These are phyloP conservation scores for Arthrobotrys musiformis DNA, from an alignment of 2,329 filamentous ascomycete species.

Conservation along the genomic window DNA sequence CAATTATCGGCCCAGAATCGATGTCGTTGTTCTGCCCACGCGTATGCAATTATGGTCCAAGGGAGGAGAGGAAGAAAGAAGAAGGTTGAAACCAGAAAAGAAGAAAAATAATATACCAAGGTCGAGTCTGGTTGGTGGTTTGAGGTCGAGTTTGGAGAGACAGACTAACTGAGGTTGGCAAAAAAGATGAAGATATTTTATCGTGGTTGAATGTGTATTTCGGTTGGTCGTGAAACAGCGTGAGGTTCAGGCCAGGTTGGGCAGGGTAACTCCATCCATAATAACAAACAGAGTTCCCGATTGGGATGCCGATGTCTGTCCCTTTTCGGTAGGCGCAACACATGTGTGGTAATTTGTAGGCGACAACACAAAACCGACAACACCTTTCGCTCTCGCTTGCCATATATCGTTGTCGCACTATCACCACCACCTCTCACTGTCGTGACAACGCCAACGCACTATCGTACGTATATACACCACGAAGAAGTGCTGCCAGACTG, in stretches of 20 bases:
- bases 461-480: no score
- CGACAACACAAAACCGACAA: background rate
- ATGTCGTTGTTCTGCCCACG: background rate
- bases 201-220: background rate
- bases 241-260: background rate
- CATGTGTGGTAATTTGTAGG: background rate
- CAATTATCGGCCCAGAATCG: background rate
- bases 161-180: background rate
- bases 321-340: slow-evolving; percentile 1
- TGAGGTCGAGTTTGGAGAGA: background rate
- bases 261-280: slow-evolving; percentile 9
- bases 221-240: background rate
- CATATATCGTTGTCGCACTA: background rate
- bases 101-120: background rate
- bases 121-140: background rate
- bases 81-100: slow-evolving; percentile 5
- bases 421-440: background rate
- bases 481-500: no score
- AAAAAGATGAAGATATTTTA: background rate
- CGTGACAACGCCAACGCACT: no score
- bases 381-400: background rate
- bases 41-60: no score
- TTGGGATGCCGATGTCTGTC: background rate
- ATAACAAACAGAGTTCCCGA: slow-evolving; percentile 20
- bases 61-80: background rate